Evolutionary conservation across 176 grass and related monocot genomes (phyloP).

Genomic region (Panicum miliaceum): DNA sequence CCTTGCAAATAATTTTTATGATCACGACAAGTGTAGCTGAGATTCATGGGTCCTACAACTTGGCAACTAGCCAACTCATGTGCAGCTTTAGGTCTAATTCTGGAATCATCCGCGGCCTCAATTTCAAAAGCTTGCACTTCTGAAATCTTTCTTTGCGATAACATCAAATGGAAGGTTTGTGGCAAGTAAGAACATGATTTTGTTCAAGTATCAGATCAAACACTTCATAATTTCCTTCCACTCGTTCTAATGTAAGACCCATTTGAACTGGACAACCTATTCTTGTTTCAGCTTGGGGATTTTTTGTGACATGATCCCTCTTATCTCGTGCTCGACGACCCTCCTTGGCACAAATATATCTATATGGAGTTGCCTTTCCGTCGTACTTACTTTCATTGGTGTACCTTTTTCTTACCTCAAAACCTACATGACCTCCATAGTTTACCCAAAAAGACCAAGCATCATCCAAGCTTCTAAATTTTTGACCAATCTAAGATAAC

Average conservation of each 20-base stretch:
- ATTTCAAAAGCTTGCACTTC: conserved; percentile 14
- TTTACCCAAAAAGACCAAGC: too few relatives aligned
- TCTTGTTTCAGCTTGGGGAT: conserved; percentile 36
- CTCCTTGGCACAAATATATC: conserved; percentile 48
- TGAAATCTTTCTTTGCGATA: conserved; percentile 9
- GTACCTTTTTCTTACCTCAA: not conserved
- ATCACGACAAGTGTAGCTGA: not conserved
- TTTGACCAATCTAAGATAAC: too few relatives aligned
- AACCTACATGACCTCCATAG: too few relatives aligned
- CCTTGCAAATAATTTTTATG: not conserved
- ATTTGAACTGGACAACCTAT: conserved; percentile 37
- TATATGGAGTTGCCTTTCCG: conserved; percentile 31
- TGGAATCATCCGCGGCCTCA: not conserved
- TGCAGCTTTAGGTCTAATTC: conserved; percentile 11
- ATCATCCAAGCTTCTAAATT: too few relatives aligned
- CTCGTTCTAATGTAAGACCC: conserved; percentile 33
- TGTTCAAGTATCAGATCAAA: not conserved
- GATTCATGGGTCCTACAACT: conserved; percentile 19
- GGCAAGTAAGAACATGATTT: conserved; percentile 31
- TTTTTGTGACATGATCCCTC: conserved; percentile 18
- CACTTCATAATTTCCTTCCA: not conserved
- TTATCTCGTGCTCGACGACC: conserved; percentile 23
- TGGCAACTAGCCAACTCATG: conserved; percentile 4
- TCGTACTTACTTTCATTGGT: conserved; percentile 8
- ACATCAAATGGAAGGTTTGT: not conserved